Conservation (phyloP, 2,329 filamentous ascomycete genomes). For the Diaporthe sp. region DNA sequence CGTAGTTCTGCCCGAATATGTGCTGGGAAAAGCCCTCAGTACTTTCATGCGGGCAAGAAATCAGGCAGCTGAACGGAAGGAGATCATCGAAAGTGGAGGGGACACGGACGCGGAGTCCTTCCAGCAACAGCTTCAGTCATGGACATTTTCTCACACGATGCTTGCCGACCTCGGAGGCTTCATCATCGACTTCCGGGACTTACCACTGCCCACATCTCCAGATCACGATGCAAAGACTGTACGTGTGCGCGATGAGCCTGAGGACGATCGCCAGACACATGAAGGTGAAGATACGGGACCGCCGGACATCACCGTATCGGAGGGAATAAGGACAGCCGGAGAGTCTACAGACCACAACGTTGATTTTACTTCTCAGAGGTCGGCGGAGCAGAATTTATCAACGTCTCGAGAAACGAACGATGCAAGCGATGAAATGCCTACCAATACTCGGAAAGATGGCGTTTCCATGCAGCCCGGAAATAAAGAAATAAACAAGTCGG, state of each 20-base stretch:
- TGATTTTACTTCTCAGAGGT: no score
- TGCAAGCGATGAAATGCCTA: no score
- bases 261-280: not conserved
- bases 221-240: not conserved
- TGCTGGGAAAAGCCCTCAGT: not conserved
- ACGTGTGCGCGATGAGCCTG: not conserved
- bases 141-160: not conserved
- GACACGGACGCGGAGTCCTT: not conserved
- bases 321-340: no score
- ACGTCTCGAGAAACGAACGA: no score
- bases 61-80: not conserved
- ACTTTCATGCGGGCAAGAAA: not conserved
- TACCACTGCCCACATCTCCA: not conserved
- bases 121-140: not conserved
- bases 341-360: no score
- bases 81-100: not conserved
- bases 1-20: not conserved
- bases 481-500: no score
- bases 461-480: no score
- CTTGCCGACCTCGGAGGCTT: not conserved
- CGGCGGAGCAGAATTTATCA: no score
- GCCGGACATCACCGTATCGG: no score
- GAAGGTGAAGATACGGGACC: not conserved
- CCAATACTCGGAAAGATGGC: no score
- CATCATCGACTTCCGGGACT: not conserved